Conservation (phyloP, 2,329 filamentous ascomycete species). For the Fusarium euwallaceae region DNA sequence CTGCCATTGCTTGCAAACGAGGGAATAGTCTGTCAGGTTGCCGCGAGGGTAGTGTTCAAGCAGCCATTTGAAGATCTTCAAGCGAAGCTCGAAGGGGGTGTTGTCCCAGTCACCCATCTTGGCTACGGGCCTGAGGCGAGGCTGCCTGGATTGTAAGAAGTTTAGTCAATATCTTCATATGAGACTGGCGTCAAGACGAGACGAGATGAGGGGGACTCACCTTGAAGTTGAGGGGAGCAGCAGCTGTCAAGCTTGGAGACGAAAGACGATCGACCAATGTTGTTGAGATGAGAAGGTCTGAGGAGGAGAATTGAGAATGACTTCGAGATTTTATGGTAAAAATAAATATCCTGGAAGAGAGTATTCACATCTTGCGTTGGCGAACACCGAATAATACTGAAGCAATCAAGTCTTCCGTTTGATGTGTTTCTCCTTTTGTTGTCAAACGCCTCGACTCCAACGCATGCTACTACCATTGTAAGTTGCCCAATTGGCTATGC, state of each 20-base stretch:
- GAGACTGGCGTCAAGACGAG: no score
- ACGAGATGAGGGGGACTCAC: not conserved
- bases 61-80: not conserved
- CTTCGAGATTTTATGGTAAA: not conserved
- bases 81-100: not conserved
- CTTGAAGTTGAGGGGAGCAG: not conserved
- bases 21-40: not conserved
- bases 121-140: not conserved
- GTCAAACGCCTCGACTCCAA: not conserved
- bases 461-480: slow-evolving; percentile 13
- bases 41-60: no score
- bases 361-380: not conserved
- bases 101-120: not conserved
- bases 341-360: not conserved
- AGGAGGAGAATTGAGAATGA: not conserved
- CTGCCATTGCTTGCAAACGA: slow-evolving; percentile 6
- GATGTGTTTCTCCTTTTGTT: not conserved
- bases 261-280: not conserved
- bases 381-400: not conserved
- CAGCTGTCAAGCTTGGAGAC: not conserved
- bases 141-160: no score
- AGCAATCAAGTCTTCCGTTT: not conserved
- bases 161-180: not conserved
- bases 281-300: not conserved
- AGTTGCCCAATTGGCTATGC: slow-evolving; percentile 15